Evolutionary conservation across 2,329 filamentous ascomycete genomes (phyloP).

Genomic region (Botryotinia convoluta): DNA sequence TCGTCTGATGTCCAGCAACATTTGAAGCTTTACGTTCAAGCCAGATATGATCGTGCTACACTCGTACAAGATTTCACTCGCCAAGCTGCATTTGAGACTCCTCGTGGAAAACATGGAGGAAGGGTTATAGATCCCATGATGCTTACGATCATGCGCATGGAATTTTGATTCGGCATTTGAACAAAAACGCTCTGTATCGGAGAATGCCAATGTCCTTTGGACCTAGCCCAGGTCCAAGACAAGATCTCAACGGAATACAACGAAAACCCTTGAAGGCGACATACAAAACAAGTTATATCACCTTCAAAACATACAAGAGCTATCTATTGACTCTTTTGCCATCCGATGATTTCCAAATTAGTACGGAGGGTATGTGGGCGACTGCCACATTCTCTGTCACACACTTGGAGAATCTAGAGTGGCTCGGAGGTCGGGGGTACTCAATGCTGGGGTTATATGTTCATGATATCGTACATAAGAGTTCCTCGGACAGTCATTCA

Average conservation of each 20-base stretch:
- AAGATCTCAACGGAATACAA: conserved; percentile 22
- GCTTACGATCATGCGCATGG: conserved; percentile 50
- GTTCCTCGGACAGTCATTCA: background rate
- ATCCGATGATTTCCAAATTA: conserved; percentile 33
- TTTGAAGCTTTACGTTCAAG: conserved; percentile 57
- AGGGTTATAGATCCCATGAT: conserved; percentile 44
- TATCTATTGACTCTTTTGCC: conserved; percentile 42
- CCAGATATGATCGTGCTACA: conserved; percentile 56
- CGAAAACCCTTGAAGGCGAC: background rate
- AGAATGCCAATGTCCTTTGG: conserved; percentile 44
- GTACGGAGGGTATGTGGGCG: conserved; percentile 33
- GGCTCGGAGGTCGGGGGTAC: conserved; percentile 60
- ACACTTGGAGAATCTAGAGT: conserved; percentile 51
- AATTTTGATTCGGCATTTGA: conserved; percentile 40
- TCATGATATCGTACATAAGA: conserved; percentile 56
- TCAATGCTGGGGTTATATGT: conserved; percentile 57
- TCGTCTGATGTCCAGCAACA: conserved; percentile 51
- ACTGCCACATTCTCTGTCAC: conserved; percentile 43
- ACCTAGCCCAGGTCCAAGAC: conserved; percentile 35
- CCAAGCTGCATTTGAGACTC: conserved; percentile 30
- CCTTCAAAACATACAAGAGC: conserved; percentile 42
- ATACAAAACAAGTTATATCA: conserved; percentile 38
- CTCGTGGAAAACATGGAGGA: conserved; percentile 21
- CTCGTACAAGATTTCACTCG: conserved; percentile 58
- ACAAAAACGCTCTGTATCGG: conserved; percentile 47